Base-by-base conservation (phyloP, 1,284 basidiomycete species). In the Pterulicium gracile region DNA sequence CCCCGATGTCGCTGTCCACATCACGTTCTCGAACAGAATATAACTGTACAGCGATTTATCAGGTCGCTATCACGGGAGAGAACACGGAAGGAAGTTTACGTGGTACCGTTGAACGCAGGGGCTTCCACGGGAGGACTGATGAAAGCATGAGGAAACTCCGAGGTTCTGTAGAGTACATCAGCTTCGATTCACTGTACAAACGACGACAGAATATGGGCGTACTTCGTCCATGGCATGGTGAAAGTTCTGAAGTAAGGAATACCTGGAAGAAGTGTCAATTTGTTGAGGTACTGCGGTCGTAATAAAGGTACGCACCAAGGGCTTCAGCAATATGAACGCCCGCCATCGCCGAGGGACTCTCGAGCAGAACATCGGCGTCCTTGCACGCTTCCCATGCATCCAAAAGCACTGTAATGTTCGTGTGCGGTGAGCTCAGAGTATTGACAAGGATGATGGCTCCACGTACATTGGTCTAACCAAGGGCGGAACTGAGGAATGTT, bases 311-410 rank as follows among this genome's bases (percentile, higher is more conserved):
- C 66, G 47, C 49, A 75, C 74, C 69, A n/a, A 88, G 66, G 0
- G 79, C 81, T 61, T 90, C 87, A 2, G 87, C 84, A 48, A 90
- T 82, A 56, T 90, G 87, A 5, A 86, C 79, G 15, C 87, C 87
- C 1, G 83, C 81, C 74, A 89, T 87, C 2, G 85, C 79, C 3
- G 79, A 82, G 0, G 87, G 87, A 47, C 73, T 76, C 57, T 84
- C 80, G 47, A 88, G 73, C 18, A 89, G 65, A 3, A 88, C 76
- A 54, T 88, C 84, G 1, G 83, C 81, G 49, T 77, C 80, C 51
- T 79, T 69, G 52, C 84, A 88, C 3, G 78, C 79, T 13, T 73
- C 63, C 82, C 82, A 89, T 0, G 83, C 66, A 49, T 85, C 80
- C 2, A 70, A 52, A 3, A 90, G 69, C 2, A 89, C 76, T 79